Evolutionary conservation across 768 basidiomycete genomes (phyloP), one percentile per base, ranked within the genome.

Genomic region (Phaeotremella skinneri): DNA sequence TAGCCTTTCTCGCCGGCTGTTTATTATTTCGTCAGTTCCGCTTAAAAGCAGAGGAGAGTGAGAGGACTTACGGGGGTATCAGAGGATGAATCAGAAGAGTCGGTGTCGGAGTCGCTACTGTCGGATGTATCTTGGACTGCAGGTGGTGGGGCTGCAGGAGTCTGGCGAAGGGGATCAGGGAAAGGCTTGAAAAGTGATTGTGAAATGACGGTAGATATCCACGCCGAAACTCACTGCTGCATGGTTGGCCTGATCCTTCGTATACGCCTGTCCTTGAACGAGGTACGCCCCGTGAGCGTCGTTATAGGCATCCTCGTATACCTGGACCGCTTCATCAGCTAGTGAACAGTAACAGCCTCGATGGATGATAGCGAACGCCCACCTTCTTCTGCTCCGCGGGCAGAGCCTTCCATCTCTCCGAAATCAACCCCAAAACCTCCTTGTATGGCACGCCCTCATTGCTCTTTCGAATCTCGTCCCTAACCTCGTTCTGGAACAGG

Each of bases 401-500:
- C 81, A 97, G 83, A 2, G 76, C 76, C 30, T 80, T 80, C 93
- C 93, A 98, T 61, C 83, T 82, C 57, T 84, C 83, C 16, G 87
- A 81, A 63, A 96, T 89, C 66, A 87, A 72, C 31, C 74, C 73
- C 68, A 96, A 78, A 34, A 96, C 78, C 56, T 93, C 91, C 37
- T 82, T 74, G 73, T 96, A 86, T 34, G 82, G 77, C 58, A 91
- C 76, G 7, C 79, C 77, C 9, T 89, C 87, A 74, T 88, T 78
- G 66, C 81, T 77, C 37, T 81, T 80, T 79, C 87, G 85, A 66
- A 93, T 81, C 57, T 84, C 81, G 59, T 83, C 83, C 74, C 91
- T 87, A 54, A 91, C 82, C 14, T 89, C 88, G 74, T 94, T 96
- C 79, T 97, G 94, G 82, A 88, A 98, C 66, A 93, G 80, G 70